phyloP scores from a whole-genome alignment of 73 alveolate species.

The Blepharisma japonicum region DNA sequence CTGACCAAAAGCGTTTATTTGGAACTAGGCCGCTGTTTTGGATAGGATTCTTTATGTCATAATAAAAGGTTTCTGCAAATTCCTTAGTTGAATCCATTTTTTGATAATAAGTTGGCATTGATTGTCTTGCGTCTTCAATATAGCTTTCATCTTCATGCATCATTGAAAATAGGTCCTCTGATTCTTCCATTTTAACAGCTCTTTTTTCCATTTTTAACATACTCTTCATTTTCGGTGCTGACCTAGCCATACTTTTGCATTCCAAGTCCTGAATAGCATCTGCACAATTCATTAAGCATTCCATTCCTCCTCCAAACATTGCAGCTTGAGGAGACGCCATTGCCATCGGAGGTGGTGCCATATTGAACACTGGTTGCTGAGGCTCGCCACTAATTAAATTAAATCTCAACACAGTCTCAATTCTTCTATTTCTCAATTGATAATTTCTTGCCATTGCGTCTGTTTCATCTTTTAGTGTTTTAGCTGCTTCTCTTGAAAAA shows the following conservation, averaged over 20 bases:
- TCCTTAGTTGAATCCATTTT: conserved; percentile 78
- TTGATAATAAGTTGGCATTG: conserved; percentile 42
- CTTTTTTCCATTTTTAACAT: neutral
- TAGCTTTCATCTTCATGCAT: neutral
- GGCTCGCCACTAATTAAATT: neutral
- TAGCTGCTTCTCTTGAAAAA: conserved; percentile 42
- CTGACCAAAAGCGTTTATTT: conserved; percentile 64
- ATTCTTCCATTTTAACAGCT: neutral
- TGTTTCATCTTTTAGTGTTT: conserved; percentile 33
- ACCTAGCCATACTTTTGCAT: too few species aligned
- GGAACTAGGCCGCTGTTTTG: conserved; percentile 25
- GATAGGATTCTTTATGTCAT: conserved; percentile 30
- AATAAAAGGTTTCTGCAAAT: conserved; percentile 85
- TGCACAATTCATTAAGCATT: neutral
- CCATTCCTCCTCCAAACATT: conserved; percentile 6
- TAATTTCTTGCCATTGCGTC: conserved; percentile 25
- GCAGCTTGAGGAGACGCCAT: neutral
- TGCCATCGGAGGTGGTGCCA: neutral
- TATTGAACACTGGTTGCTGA: neutral
- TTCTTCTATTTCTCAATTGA: conserved; percentile 40
- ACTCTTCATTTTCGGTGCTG: neutral
- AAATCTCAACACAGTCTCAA: conserved; percentile 44
- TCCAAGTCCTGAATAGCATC: too few species aligned
- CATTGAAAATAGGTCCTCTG: neutral
- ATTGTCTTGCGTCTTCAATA: conserved; percentile 28